Base-by-base conservation (phyloP, 2,329 filamentous ascomycete genomes). In the Phialemonium atrogriseum region DNA sequence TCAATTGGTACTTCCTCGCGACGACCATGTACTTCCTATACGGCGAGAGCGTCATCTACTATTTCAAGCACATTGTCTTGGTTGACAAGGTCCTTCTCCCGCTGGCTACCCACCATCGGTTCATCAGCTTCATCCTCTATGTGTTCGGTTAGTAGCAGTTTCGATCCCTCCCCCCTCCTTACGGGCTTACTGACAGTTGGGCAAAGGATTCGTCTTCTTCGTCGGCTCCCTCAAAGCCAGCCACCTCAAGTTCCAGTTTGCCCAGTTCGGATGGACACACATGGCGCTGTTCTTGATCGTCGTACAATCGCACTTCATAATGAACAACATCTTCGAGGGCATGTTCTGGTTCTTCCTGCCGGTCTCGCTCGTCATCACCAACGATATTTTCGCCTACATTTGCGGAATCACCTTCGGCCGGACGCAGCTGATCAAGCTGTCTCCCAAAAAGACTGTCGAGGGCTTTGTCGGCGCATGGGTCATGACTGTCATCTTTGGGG, bases 311-410 rank as follows among this genome's bases (percentile, higher is more conserved):
- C 91, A 98, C 58, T 98, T 98, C 58, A 86, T 96, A 64, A 96
- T 98, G 85, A 98, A 98, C 72, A 98, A 98, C 60, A 83, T 98
- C 44, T 93, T 98, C 48, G 91, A 98, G 64, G 91, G 91, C 64
- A 87, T 98, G 84, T 94, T 98, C 56, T 98, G 91, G 91, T 96
- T 98, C 70, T 95, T 96, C 72, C 64, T 98, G 26, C 91, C 91
- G 7, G 88, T 86, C 7, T 81, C 86, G 32, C 74, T 98, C 47
- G 91, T 98, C 56, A 94, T 98, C 54, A 95, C 85, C 42, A 98
- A 98, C 59, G 91, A 98, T 55, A 98, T 98, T 43, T 96, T 93
- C 50, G 91, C 91, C 48, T 98, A 98, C 56, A 78, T 98, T 39
- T 95, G 88, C 57, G 91, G 91, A 38, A 96, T 98, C 52, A 89